Conservation (phyloP, 305 asterid genomes). For the Salvia sclarea region DNA sequence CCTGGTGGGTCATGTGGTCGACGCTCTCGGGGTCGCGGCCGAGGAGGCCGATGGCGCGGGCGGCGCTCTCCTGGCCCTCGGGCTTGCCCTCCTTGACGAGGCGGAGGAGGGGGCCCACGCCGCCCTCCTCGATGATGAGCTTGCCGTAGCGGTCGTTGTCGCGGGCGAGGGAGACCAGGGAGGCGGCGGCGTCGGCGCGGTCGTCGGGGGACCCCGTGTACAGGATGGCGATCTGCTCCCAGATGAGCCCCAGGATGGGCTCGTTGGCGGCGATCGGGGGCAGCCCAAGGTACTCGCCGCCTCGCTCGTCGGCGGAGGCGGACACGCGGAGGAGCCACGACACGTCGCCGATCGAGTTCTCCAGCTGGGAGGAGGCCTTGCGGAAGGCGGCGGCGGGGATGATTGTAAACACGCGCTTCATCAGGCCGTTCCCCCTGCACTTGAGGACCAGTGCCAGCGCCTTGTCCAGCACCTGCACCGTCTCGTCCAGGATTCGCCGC, state of each 20-base stretch:
- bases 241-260: conserved; percentile 73
- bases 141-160: conserved; percentile 50
- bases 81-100: conserved; percentile 48
- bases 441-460: conserved; percentile 56
- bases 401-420: conserved; percentile 77
- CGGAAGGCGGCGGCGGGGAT: conserved; percentile 72
- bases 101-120: conserved; percentile 48
- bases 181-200: conserved; percentile 51
- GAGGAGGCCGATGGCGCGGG: conserved; percentile 51
- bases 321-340: conserved; percentile 93
- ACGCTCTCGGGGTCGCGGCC: conserved; percentile 55
- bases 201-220: conserved; percentile 47
- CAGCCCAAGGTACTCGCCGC: conserved; percentile 59
- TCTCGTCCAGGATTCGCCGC: conserved; percentile 58
- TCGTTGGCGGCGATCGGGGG: conserved; percentile 93
- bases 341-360: conserved; percentile 78
- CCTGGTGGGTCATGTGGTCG: conserved; percentile 51
- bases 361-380: conserved; percentile 61
- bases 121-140: conserved; percentile 59
- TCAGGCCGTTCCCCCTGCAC: conserved; percentile 71
- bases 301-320: conserved; percentile 58
- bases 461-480: conserved; percentile 66
- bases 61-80: conserved; percentile 56
- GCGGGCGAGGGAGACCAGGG: conserved; percentile 46
- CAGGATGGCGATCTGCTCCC: conserved; percentile 76